Base-by-base conservation (phyloP, 352 stramenopile genomes). In the Pythium guiyangense region DNA sequence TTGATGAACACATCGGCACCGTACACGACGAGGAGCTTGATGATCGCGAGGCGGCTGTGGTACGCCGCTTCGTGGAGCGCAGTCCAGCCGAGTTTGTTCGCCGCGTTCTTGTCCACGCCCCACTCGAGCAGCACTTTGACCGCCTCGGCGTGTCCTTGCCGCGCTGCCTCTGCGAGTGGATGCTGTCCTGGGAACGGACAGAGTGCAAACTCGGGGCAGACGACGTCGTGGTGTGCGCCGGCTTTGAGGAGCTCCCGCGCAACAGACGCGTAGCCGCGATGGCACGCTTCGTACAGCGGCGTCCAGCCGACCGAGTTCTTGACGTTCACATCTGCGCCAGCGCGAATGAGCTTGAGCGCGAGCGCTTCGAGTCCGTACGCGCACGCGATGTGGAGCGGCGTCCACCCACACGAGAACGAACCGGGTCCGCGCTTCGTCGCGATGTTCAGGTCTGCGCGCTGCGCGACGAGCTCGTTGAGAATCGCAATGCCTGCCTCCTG, bases 61-160 rank as follows among this genome's bases (percentile, higher is more conserved):
- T 92, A 92, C 18, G 79, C 81, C 3, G 84, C 69, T 59, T 92
- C 79, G 50, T 94, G 84, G 6, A 94, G 70, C 22, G 82, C 82
- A n/a, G 78, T 88, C 82, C 79, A 92, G 15, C 83, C 75, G 27
- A 90, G 66, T 18, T 64, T 71, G 67, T 94, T 94, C 22, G 73
- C 70, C 2, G 74, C 79, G 43, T 94, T 89, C 52, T 88, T 91
- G 59, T 90, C 71, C n/a, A 87, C 69, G 14, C 79, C 82, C 73
- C 80, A 90, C 40, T 94, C 84, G 6, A 94, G 62, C 26, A 94
- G 53, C 49, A 86, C 67, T 49, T 90, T 91, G 42, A 90, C 78
- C 2, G 70, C 85, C 1, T 84, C 69, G 9, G 52, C 49, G 6
- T 84, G 77, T 25, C 79, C 84, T 69, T 92, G 81, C 8, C 81